A percentile compares a stretch with the other conserved stretches of the same genome.
Evolutionary conservation across 495 filamentous ascomycete genomes (phyloP).

Genomic region (Filosporella fistucella): DNA sequence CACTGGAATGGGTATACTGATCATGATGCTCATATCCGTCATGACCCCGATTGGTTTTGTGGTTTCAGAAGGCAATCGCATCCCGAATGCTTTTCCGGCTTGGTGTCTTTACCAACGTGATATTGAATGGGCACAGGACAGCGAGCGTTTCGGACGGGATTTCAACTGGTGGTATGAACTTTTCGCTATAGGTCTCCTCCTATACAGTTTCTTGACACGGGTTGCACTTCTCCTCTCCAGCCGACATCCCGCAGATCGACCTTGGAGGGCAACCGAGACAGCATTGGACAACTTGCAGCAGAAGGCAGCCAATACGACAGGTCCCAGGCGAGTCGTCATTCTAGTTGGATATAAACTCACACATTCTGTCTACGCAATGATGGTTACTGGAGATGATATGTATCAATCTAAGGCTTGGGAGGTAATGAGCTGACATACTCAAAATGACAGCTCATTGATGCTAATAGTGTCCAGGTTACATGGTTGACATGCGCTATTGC

Average conservation of each 20-base stretch:
- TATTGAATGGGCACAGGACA: not conserved
- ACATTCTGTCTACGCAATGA: not conserved
- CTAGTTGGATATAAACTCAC: not conserved
- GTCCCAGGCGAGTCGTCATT: not conserved
- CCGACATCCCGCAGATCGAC: not conserved
- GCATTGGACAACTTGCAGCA: not conserved
- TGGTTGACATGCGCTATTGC: not conserved
- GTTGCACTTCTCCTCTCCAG: not conserved
- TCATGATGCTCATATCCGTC: not conserved
- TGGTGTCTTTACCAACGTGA: conserved; percentile 2
- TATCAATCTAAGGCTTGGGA: not conserved
- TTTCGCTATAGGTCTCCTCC: not conserved
- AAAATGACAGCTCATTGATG: not conserved
- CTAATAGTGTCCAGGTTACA: not conserved
- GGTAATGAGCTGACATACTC: not conserved
- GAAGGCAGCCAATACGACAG: not conserved
- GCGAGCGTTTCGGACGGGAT: not conserved
- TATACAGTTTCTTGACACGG: not conserved
- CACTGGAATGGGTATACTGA: not conserved
- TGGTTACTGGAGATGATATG: not conserved
- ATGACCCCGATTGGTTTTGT: not conserved
- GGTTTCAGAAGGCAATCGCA: not conserved
- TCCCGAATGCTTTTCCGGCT: conserved; percentile 1
- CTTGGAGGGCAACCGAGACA: not conserved
- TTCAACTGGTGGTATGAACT: not conserved